Evolutionary conservation across 139 green algal species (phyloP).

Genomic region (Haematococcus lacustris): DNA sequence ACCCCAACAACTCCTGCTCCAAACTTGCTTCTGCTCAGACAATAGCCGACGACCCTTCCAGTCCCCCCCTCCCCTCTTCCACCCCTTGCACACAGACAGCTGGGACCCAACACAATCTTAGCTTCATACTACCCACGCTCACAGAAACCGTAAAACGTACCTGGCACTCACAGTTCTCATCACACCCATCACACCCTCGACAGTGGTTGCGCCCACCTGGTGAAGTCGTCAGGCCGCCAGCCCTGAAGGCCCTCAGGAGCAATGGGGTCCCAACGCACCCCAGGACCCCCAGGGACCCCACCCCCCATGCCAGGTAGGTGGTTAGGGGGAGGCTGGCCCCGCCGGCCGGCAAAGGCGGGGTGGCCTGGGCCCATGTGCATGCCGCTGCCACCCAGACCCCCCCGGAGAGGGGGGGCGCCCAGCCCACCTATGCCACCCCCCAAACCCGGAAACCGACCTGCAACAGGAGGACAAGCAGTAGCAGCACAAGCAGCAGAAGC

Average conservation of each 20-base stretch:
- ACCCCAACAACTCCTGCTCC: no score
- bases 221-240: constrained; percentile 34
- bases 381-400: not conserved
- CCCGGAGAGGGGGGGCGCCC: not conserved
- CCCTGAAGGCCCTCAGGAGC: constrained; percentile 30
- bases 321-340: not conserved
- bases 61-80: not conserved
- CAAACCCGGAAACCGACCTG: not conserved
- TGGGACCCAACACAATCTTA: not conserved
- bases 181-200: not conserved
- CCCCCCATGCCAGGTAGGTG: not conserved
- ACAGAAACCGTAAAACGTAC: not conserved
- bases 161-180: not conserved
- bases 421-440: not conserved
- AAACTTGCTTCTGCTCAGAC: no score
- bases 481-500: not conserved
- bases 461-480: not conserved
- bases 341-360: not conserved
- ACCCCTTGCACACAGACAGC: not conserved
- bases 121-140: not conserved
- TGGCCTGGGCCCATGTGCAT: not conserved
- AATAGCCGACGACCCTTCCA: not conserved
- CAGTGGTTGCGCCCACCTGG: not conserved
- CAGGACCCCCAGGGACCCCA: not conserved
- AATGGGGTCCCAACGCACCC: constrained; percentile 28